Evolutionary conservation across 371 early-diverging fungal genomes (phyloP), one percentile per base, ranked within the genome.

Genomic region (Thermomucor indicae-seudaticae): DNA sequence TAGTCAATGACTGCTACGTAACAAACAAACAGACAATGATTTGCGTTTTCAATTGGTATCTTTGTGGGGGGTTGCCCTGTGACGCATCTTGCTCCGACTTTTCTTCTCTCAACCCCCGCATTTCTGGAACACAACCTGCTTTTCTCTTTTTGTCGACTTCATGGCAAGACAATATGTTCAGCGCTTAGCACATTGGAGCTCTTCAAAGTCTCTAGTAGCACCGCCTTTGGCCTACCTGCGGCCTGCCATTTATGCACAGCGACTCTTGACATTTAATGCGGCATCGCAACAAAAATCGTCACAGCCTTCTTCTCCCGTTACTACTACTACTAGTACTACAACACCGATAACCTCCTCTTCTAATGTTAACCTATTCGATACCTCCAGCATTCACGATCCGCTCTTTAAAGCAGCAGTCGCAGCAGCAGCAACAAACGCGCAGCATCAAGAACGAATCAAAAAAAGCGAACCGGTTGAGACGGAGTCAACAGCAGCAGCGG

Each of bases 151-250:
- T n/a, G n/a, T n/a, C n/a, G n/a, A n/a, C n/a, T n/a, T n/a, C 35
- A 57, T 57, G 57, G 51, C 62, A 22, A 45, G 57, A 20, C 58
- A 57, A 24, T 62, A 62, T 34, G 43, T 57, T 17, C 58, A 62
- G 28, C 50, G 58, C 4, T 42, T 62, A 31, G 28, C 49, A 10
- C 55, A 51, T 30, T 43, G 37, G 28, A 25, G 31, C 12, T 39
- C 52, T 17, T 27, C 58, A 3, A 58, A 58, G 30, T 34, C 51
- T 1, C 41, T 51, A 17, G 38, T 58, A 22, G 43, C 48, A 12
- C 58, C 58, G 14, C 46, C 58, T 17, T 27, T 50, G 20, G 27
- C 44, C 6, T 57, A 39, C 32, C 38, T 62, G 11, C 57, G 58
- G 20, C 58, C 63, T 1, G 43, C 54, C 11, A 11, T 53, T 25